Evolutionary conservation across 106 monocot genomes (phyloP), one percentile per base, ranked within the genome.

Genomic region (Phalaenopsis aphrodite): DNA sequence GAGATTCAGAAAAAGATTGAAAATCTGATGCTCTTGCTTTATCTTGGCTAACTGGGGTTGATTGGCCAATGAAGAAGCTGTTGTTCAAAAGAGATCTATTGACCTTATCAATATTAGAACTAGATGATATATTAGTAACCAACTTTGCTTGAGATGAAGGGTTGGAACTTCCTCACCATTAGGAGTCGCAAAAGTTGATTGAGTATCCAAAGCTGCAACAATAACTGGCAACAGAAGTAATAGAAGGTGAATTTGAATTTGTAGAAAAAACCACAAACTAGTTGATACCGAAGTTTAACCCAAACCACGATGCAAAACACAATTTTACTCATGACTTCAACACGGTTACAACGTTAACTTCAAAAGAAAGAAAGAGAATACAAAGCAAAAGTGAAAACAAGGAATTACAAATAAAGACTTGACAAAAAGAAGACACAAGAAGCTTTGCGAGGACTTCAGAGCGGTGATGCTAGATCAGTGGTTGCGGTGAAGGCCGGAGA

Each of bases 1-100:
- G 68, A 23, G 90, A 86, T 38, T 93, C 92, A 75, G 93, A 90
- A 57, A 93, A 93, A 11, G 93, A 88, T 36, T 93, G 86, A 30
- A 90, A 82, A 77, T 93, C 93, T 21, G 93, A 90, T 75, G 90
- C 85, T 56, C 93, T 90, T 76, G 90, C 90, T 69, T 88, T 85
- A 79, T 90, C 92, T 39, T 92, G 87, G 73, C 48, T 72, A 19
- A 88, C 87, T 75, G 83, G 84, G 68, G 85, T 89, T 66, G 88
- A 82, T 76, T 87, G 91, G 36, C 85, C 85, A 80, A 83, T 74
- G 77, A 83, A 83, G 55, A 36, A 83, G 80, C 91, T 91, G 77
- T 46, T 81, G 81, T 81, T 79, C 12, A 77, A 83, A 67, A 78
- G 69, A 75, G 30, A 73, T 47, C 80, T 78, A 41, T 64, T 82